These are phyloP conservation scores for Hydnomerulius pinastri DNA, from an alignment of 768 basidiomycete genomes.

Conservation along the genomic window DNA sequence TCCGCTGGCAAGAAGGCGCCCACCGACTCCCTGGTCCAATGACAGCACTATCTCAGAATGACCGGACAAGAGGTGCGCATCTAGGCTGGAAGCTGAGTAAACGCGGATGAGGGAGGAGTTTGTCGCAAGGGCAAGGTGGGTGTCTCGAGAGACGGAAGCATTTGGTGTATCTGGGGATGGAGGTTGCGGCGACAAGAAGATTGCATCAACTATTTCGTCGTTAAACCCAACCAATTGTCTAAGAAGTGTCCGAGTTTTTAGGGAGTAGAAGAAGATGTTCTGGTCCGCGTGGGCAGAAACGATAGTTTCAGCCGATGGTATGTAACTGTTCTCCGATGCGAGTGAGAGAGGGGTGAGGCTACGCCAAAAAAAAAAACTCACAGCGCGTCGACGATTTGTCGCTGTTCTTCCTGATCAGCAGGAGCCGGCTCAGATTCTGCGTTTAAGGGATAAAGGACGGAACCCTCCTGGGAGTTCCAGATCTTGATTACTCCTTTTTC, in stretches of 20 bases:
- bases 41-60: constrained; percentile 92
- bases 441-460: constrained; percentile 60
- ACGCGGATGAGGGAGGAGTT: constrained; percentile 95
- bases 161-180: constrained; percentile 20
- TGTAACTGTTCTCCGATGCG: constrained; percentile 52
- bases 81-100: constrained; percentile 74
- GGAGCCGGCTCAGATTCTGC: constrained; percentile 33
- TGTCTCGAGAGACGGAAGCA: constrained; percentile 44
- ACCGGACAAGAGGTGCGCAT: constrained; percentile 84
- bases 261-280: constrained; percentile 90
- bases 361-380: constrained; percentile 46
- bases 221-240: constrained; percentile 96
- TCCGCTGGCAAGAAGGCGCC: constrained; percentile 81
- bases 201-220: constrained; percentile 93
- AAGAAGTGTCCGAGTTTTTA: constrained; percentile 59
- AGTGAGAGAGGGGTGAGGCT: constrained; percentile 15
- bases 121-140: constrained; percentile 90
- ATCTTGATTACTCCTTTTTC: constrained; percentile 84
- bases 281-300: constrained; percentile 93
- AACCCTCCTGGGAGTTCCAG: constrained; percentile 77
- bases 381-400: constrained; percentile 83
- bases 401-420: constrained; percentile 72
- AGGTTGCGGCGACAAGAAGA: constrained; percentile 63
- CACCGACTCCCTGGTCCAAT: constrained; percentile 67
- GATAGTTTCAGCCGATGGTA: constrained; percentile 61